Percentiles rank a stretch among this genome's conserved stretches.
phyloP scores from a whole-genome alignment of 306 rosid genomes.

The Trifolium subterraneum region DNA sequence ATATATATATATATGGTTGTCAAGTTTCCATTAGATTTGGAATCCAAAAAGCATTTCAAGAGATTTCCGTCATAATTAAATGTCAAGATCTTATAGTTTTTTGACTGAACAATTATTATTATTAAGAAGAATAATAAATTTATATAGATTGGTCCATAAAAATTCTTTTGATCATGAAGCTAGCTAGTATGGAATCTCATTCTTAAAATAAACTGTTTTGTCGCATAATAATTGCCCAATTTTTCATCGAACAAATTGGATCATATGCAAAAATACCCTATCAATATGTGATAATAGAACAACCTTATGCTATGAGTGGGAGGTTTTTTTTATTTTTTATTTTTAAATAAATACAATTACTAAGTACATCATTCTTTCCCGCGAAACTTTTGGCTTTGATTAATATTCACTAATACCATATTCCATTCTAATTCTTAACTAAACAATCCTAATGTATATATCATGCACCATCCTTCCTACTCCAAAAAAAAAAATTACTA shows the following conservation, averaged over 20 bases:
- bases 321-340: background rate
- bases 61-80: slow-evolving; percentile 45
- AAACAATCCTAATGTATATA: slow-evolving; percentile 35
- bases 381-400: slow-evolving; percentile 60
- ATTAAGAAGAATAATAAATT: slow-evolving; percentile 41
- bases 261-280: slow-evolving; percentile 42
- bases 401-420: slow-evolving; percentile 38
- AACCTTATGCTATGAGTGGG: background rate
- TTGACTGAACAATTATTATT: slow-evolving; percentile 30
- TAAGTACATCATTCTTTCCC: slow-evolving; percentile 47
- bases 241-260: slow-evolving; percentile 37
- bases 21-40: slow-evolving; percentile 55
- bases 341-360: background rate
- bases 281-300: slow-evolving; percentile 37
- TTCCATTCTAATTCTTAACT: slow-evolving; percentile 43
- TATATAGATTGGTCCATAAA: slow-evolving; percentile 16
- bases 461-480: background rate
- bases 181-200: slow-evolving; percentile 46
- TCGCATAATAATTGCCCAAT: slow-evolving; percentile 32
- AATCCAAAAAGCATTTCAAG: slow-evolving; percentile 51
- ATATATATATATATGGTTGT: slow-evolving; percentile 50
- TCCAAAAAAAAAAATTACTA: no score
- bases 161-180: slow-evolving; percentile 23
- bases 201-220: slow-evolving; percentile 40
- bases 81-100: slow-evolving; percentile 39